Evolutionary conservation across 352 stramenopile genomes (phyloP).

Genomic region (Lagenidium giganteum): DNA sequence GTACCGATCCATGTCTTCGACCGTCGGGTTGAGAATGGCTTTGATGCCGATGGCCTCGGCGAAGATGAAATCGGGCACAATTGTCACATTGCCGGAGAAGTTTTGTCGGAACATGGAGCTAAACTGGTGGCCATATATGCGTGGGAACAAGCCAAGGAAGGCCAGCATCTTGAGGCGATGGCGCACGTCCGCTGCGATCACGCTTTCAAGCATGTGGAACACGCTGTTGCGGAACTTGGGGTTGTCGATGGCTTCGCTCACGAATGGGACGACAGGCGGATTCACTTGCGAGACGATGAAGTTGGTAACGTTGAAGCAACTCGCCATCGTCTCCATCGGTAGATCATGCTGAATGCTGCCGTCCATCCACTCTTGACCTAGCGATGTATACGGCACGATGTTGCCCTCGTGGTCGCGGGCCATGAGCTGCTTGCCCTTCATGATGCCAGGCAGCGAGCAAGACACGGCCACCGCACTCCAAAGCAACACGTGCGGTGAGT

Average conservation of each 20-base stretch:
- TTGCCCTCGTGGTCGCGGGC: constrained; percentile 72
- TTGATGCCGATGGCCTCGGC: constrained; percentile 78
- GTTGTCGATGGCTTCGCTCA: constrained; percentile 85
- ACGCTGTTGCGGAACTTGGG: constrained; percentile 56
- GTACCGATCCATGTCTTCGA: constrained; percentile 67
- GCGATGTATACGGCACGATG: constrained; percentile 86
- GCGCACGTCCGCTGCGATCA: constrained; percentile 66
- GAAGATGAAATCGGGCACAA: constrained; percentile 89
- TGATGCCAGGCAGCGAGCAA: constrained; percentile 90
- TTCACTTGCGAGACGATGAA: constrained; percentile 90
- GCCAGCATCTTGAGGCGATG: constrained; percentile 71
- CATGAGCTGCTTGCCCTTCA: constrained; percentile 87
- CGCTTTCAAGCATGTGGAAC: constrained; percentile 77
- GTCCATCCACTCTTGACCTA: constrained; percentile 92
- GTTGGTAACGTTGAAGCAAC: constrained; percentile 92
- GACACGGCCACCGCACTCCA: constrained; percentile 88
- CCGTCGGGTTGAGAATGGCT: constrained; percentile 78
- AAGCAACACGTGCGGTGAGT: constrained; percentile 89
- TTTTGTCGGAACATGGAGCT: constrained; percentile 87
- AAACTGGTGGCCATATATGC: constrained; percentile 77
- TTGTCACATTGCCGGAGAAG: constrained; percentile 96
- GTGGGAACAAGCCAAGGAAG: constrained; percentile 84
- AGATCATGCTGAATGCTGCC: constrained; percentile 89
- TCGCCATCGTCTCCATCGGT: constrained; percentile 92
- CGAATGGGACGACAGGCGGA: constrained; percentile 90